Percentiles rank a stretch among this genome's conserved stretches.
Evolutionary conservation across 2,329 filamentous ascomycete genomes (phyloP).

Genomic region (Fusarium clavum): DNA sequence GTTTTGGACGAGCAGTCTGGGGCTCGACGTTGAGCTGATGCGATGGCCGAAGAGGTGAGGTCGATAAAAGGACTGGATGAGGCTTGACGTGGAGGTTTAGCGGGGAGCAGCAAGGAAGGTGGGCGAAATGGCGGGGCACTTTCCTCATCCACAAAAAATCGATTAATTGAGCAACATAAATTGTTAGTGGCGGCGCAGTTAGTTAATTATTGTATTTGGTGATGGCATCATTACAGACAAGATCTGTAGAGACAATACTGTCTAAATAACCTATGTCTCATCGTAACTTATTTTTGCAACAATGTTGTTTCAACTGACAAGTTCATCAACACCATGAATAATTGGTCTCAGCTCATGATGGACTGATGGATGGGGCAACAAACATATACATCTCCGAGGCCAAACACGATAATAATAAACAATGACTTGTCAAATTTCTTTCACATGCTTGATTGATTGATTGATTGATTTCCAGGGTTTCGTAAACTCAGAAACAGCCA

Average conservation of each 20-base stretch:
- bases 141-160: conserved; percentile 36
- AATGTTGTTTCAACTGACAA: neutral
- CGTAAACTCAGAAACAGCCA: conserved; percentile 15
- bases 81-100: conserved; percentile 48
- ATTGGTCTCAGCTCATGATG: neutral
- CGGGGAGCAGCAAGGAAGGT: conserved; percentile 38
- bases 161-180: conserved; percentile 19
- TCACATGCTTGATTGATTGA: conserved; percentile 11
- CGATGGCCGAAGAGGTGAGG: conserved; percentile 20
- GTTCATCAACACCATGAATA: neutral
- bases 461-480: neutral
- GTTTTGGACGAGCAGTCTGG: neutral
- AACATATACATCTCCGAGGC: neutral
- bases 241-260: no score
- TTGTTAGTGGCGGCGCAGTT: conserved; percentile 32
- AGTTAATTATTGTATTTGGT: neutral
- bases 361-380: conserved; percentile 1
- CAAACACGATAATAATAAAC: neutral
- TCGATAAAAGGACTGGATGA: conserved; percentile 35
- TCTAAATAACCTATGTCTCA: neutral
- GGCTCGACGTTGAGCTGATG: conserved; percentile 3
- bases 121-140: conserved; percentile 45
- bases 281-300: neutral
- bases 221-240: neutral
- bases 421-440: neutral